Conservation (phyloP, 2,329 filamentous ascomycete species). For the Hypomyces rosellus region DNA sequence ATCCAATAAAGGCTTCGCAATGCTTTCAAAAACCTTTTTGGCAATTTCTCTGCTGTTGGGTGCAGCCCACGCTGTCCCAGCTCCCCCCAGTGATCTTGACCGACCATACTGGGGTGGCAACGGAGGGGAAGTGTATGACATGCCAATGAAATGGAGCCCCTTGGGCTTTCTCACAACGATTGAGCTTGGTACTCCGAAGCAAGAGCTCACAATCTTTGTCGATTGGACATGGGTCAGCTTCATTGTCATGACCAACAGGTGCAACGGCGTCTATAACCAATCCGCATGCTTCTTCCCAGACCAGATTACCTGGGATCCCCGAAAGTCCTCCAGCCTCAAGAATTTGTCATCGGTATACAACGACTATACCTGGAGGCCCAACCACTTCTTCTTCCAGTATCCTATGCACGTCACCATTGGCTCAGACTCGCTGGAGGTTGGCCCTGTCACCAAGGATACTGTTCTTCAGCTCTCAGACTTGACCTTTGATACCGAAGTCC, state of each 20-base stretch:
- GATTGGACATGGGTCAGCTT: slow-evolving; percentile 18
- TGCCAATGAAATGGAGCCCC: slow-evolving; percentile 13
- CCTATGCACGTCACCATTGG: slow-evolving; percentile 12
- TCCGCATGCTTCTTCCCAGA: slow-evolving; percentile 10
- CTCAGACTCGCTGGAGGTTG: slow-evolving; percentile 12
- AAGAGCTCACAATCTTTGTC: slow-evolving; percentile 14
- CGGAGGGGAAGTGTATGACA: slow-evolving; percentile 2
- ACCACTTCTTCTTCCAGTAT: slow-evolving; percentile 17
- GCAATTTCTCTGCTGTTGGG: background rate
- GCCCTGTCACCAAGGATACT: slow-evolving; percentile 5
- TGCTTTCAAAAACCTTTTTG: background rate
- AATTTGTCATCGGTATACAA: slow-evolving; percentile 11
- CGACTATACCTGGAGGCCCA: slow-evolving; percentile 14
- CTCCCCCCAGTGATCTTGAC: background rate
- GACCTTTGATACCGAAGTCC: slow-evolving; percentile 9
- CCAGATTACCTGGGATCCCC: slow-evolving; percentile 12
- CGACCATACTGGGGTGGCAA: background rate
- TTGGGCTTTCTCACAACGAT: slow-evolving; percentile 12
- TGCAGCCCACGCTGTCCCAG: background rate
- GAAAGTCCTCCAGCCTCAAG: slow-evolving; percentile 9
- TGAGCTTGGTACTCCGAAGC: slow-evolving; percentile 10
- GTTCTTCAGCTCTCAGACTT: slow-evolving; percentile 13
- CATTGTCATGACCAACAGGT: slow-evolving; percentile 12
- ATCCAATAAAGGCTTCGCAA: background rate
- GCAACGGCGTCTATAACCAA: slow-evolving; percentile 11